Base-by-base conservation (phyloP, 2,329 filamentous ascomycete species). In the Stachybotrys elegans region DNA sequence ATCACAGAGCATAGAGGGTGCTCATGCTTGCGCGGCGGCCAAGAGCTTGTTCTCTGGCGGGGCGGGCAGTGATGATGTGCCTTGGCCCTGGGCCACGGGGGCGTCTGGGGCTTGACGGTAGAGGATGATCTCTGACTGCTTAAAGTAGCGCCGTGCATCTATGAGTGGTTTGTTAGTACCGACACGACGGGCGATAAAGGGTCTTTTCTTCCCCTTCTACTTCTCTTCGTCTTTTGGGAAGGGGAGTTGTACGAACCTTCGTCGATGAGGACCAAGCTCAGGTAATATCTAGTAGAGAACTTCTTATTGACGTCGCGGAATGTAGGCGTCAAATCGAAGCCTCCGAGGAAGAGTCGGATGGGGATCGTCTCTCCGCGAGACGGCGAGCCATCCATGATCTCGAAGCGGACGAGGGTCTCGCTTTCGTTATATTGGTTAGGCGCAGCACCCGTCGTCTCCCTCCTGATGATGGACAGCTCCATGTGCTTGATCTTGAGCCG, bases 231-330 rank as follows among this genome's bases (percentile, higher is more conserved):
- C 16, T 16, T 43, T 11, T 12, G n/a, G 2, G 19, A n/a, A n/a
- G n/a, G n/a, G n/a, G 17, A n/a, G 7, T 12, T 13, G 25, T 21
- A 64, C 73, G 54, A 69, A 87, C 88, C 88, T 80, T 96, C 91
- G 60, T 96, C 91, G 55, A 96, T 96, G 54, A 96, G 77, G 19
- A 98, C 93, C 50, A 98, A 72, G 63, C 91, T 96, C 50, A 98
- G 79, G 70, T 98, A 98, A 71, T 98, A 98, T 59, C 93, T 79
- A 29, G 92, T 97, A 21, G 92, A 97, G 68, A 95, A 98, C 71
- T 98, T 98, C 78, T 98, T 98, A 79, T 98, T 98, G 55, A 98
- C 94, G 65, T 98, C 93, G 50, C 93, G 87, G 79, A 98, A 98
- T 12, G 93, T 98, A 14, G 93, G 93, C 5, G 93, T 98, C 50